Conservation (phyloP, 2,329 filamentous ascomycete species). For the Colletotrichum sp. region DNA sequence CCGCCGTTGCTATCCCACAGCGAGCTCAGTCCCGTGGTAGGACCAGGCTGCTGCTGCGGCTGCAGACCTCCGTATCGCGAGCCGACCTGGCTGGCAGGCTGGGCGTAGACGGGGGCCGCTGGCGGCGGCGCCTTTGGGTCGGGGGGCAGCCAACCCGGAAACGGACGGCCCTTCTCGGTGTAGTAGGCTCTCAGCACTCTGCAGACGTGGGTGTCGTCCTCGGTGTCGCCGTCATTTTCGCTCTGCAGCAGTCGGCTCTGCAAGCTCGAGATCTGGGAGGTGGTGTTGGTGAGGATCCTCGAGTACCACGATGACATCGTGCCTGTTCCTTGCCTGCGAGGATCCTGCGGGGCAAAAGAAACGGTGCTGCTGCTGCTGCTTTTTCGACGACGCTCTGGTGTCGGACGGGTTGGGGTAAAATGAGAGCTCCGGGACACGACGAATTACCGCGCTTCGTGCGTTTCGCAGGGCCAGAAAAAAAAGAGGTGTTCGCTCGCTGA, state of each 20-base stretch:
- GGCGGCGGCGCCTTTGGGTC: slow-evolving; percentile 79
- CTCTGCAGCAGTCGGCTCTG: slow-evolving; percentile 72
- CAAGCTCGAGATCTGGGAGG: slow-evolving; percentile 68
- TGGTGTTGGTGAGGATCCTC: slow-evolving; percentile 70
- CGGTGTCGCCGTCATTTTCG: slow-evolving; percentile 73
- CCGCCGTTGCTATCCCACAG: slow-evolving; percentile 57
- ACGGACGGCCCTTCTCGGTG: slow-evolving; percentile 80
- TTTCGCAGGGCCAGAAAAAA: neutral
- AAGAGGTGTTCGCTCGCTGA: slow-evolving; percentile 1
- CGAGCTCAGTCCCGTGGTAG: slow-evolving; percentile 52
- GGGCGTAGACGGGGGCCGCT: slow-evolving; percentile 56
- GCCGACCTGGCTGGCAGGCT: slow-evolving; percentile 49
- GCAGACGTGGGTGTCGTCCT: slow-evolving; percentile 95
- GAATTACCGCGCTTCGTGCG: neutral
- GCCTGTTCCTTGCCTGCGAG: slow-evolving; percentile 20
- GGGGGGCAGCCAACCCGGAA: slow-evolving; percentile 87
- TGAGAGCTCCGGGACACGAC: neutral
- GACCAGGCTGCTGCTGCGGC: slow-evolving; percentile 34
- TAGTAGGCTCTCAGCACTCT: slow-evolving; percentile 94
- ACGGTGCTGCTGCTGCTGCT: neutral
- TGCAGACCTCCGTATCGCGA: slow-evolving; percentile 57
- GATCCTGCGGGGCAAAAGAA: slow-evolving; percentile 17
- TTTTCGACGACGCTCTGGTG: neutral
- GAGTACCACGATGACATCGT: slow-evolving; percentile 83
- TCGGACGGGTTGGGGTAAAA: slow-evolving; percentile 17